phyloP scores from a whole-genome alignment of 805 yeast genomes.

The Blastobotrys terrestris region DNA sequence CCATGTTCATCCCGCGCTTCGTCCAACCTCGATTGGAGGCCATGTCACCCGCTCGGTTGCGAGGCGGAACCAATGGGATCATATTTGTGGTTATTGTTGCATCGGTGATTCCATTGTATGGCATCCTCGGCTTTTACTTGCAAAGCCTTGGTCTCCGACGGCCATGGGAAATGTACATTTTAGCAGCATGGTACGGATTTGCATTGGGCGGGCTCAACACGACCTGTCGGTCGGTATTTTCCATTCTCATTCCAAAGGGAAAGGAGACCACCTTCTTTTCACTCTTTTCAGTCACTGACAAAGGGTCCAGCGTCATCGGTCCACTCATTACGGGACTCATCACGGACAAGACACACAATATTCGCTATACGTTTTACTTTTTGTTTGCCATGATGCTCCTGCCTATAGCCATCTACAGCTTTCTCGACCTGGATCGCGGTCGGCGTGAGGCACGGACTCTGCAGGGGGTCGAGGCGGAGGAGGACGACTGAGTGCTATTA shows the following conservation, averaged over 20 bases:
- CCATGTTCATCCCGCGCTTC: slow-evolving; percentile 48
- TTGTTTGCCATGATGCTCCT: slow-evolving; percentile 46
- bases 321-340: slow-evolving; percentile 68
- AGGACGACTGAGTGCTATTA: too few relatives aligned
- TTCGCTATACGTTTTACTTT: slow-evolving; percentile 65
- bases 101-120: slow-evolving; percentile 63
- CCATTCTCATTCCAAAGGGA: slow-evolving; percentile 66
- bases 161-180: slow-evolving; percentile 58
- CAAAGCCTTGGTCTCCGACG: slow-evolving; percentile 51
- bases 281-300: slow-evolving; percentile 69
- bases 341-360: slow-evolving; percentile 66
- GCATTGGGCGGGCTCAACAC: slow-evolving; percentile 71
- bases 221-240: slow-evolving; percentile 59
- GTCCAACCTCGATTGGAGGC: slow-evolving; percentile 29
- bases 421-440: slow-evolving; percentile 59
- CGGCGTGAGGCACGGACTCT: slow-evolving; percentile 44
- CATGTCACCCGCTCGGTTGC: slow-evolving; percentile 38
- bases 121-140: slow-evolving; percentile 58
- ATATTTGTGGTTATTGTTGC: slow-evolving; percentile 54
- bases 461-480: slow-evolving; percentile 20
- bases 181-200: slow-evolving; percentile 72
- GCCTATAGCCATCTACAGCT: slow-evolving; percentile 51
- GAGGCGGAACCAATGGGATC: slow-evolving; percentile 45
- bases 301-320: slow-evolving; percentile 71
- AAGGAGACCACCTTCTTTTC: slow-evolving; percentile 73